phyloP scores from a whole-genome alignment of 495 filamentous ascomycete genomes.

The Extremus antarcticus region DNA sequence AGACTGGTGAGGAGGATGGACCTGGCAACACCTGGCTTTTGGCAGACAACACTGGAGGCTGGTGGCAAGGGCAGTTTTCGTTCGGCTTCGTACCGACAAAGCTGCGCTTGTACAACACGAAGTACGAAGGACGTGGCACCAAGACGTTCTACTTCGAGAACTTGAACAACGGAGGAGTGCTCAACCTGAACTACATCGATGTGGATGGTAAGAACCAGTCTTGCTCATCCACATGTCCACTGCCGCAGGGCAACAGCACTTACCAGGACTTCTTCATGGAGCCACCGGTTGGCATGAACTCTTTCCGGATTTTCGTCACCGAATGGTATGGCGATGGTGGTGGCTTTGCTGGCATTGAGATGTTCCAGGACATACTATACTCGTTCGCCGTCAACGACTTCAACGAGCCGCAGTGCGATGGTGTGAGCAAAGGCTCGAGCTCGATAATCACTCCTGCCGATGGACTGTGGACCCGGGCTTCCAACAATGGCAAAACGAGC shows the following conservation, averaged over 20 bases:
- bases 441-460: conserved; percentile 41
- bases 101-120: conserved; percentile 81
- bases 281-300: conserved; percentile 76
- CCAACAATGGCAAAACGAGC: conserved; percentile 45
- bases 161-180: conserved; percentile 76
- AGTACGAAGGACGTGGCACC: conserved; percentile 74
- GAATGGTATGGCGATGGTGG: conserved; percentile 79
- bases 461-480: conserved; percentile 61
- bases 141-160: conserved; percentile 74
- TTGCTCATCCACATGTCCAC: conserved; percentile 70
- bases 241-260: conserved; percentile 52
- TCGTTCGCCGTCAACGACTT: conserved; percentile 69
- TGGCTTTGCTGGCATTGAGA: conserved; percentile 75
- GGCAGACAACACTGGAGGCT: conserved; percentile 66
- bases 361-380: conserved; percentile 63
- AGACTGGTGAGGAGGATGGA: conserved; percentile 51
- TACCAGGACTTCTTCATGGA: conserved; percentile 89
- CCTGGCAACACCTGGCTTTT: conserved; percentile 74
- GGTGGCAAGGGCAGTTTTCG: conserved; percentile 71
- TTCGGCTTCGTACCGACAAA: conserved; percentile 79
- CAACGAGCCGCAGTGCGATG: conserved; percentile 78
- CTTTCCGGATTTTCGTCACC: conserved; percentile 75
- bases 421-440: conserved; percentile 49
- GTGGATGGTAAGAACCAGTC: conserved; percentile 48
- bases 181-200: conserved; percentile 90